Base-by-base conservation (phyloP, 176 grass and related monocot genomes). In the Eragrostis nindensis region DNA sequence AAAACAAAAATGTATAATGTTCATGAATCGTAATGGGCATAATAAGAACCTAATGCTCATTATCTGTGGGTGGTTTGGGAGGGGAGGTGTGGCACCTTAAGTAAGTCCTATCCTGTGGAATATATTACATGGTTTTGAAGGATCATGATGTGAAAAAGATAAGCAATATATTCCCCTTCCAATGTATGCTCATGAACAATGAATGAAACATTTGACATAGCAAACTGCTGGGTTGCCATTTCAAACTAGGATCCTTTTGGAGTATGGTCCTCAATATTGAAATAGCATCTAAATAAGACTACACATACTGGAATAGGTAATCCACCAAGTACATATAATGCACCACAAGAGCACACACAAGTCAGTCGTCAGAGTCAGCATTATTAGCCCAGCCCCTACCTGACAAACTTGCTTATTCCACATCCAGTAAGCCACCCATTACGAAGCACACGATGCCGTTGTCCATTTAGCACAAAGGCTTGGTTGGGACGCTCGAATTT, bases 251-350 rank as follows among this genome's bases (percentile, higher is more conserved):
- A 53, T 16, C 5, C 18, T 7, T 8, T 53, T 53, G 17, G 18
- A 8, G 5, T 53, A 53, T 1, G n/a, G 53, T 5, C 53, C 19
- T 22, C 53, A 56, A 56, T n/a, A 56, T 22, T 7, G 21, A 22
- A 56, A n/a, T n/a, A n/a, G n/a, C n/a, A 76, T 25, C 14, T 40
- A 70, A 85, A 76, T 69, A n/a, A 73, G 39, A 54, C 2, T 64
- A 41, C 39, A 74, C 38, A 57, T 62, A 26, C 14, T 41, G 17
- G 65, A 79, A 79, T 73, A 73, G 55, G 46, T 26, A 73, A 29
- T 38, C 32, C 42, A 22, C 2, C 18, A 6, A 63, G 6, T n/a
- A 66, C 3, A 78, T 18, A 61, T 8, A 17, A 30, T 78, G 45
- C 36, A 66, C 57, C 46, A 32, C 7, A 8, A 22, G 39, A 36